These are phyloP conservation scores for Cryphonectria japonica DNA, from an alignment of 2,329 filamentous ascomycete genomes.

Conservation along the genomic window DNA sequence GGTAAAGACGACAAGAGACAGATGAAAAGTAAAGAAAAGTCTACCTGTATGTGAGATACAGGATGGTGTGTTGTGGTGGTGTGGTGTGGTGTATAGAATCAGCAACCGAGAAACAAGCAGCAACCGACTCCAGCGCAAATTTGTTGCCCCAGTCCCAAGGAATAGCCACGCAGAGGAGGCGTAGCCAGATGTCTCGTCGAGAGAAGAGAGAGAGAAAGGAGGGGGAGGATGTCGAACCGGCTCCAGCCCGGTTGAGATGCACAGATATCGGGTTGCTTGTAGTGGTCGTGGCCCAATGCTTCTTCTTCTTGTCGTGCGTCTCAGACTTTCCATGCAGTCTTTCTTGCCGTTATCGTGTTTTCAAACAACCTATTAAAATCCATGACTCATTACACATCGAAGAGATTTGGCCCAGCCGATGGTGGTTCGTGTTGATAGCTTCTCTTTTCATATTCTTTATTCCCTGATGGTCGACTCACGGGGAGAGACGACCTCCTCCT, in stretches of 20 bases:
- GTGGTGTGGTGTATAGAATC: neutral
- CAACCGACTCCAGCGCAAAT: conserved; percentile 9
- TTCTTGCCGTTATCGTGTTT: conserved; percentile 23
- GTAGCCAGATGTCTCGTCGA: conserved; percentile 7
- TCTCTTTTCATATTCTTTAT: conserved; percentile 6
- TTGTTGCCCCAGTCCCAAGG: neutral
- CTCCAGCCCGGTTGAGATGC: conserved; percentile 18
- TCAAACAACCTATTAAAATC: conserved; percentile 25
- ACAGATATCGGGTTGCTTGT: neutral
- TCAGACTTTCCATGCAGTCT: conserved; percentile 20
- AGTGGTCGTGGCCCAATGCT: neutral
- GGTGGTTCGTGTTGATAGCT: neutral
- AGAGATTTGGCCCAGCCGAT: conserved; percentile 5
- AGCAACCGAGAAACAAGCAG: neutral
- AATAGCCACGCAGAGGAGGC: neutral
- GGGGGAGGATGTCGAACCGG: conserved; percentile 12
- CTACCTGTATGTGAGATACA: conserved; percentile 1
- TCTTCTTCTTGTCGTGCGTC: conserved; percentile 4
- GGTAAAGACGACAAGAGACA: conserved; percentile 4
- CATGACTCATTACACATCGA: conserved; percentile 22
- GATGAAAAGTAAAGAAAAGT: neutral
- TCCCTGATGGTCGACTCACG: conserved; percentile 27
- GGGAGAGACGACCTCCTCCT: conserved; percentile 21
- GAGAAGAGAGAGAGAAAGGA: neutral
- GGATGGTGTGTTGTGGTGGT: conserved; percentile 4